Evolutionary conservation across 139 green algal genomes (phyloP).

Genomic region (Picochlorum sp.): DNA sequence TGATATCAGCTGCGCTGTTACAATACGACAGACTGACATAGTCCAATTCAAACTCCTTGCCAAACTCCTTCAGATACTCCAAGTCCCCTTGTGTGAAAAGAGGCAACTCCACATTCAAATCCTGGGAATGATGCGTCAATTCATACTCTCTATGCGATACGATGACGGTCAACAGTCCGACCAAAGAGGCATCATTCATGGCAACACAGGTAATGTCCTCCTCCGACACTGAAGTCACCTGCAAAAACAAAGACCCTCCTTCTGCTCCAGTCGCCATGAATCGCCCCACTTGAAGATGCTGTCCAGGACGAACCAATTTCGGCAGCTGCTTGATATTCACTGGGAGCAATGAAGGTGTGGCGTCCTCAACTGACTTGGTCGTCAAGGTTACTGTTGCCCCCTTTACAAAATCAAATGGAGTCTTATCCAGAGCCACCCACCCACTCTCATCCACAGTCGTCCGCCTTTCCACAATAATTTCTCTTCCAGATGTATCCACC

Average conservation of each 20-base stretch:
- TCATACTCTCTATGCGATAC: slow-evolving; percentile 11
- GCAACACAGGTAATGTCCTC: slow-evolving; percentile 46
- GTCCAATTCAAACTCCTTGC: slow-evolving; percentile 70
- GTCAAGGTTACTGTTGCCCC: slow-evolving; percentile 48
- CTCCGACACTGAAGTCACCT: slow-evolving; percentile 34
- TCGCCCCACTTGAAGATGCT: slow-evolving; percentile 63
- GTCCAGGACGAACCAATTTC: slow-evolving; percentile 43
- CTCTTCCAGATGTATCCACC: slow-evolving; percentile 63
- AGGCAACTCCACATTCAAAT: slow-evolving; percentile 52
- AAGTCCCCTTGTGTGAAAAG: slow-evolving; percentile 38
- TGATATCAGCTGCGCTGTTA: slow-evolving; percentile 39
- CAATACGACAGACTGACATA: slow-evolving; percentile 73
- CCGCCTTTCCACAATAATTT: slow-evolving; percentile 29
- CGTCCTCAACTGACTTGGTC: slow-evolving; percentile 29
- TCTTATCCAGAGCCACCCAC: slow-evolving; percentile 57
- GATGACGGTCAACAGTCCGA: slow-evolving; percentile 68
- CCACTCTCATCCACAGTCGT: slow-evolving; percentile 26
- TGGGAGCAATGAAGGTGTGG: slow-evolving; percentile 38
- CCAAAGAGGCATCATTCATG: slow-evolving; percentile 59
- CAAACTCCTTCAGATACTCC: slow-evolving; percentile 25
- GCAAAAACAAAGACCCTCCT: slow-evolving; percentile 57
- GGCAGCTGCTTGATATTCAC: slow-evolving; percentile 44
- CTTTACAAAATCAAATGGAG: slow-evolving; percentile 14
- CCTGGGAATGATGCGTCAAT: slow-evolving; percentile 10
- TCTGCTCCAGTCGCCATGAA: slow-evolving; percentile 64